Conservation (phyloP, 2,329 filamentous ascomycete genomes). For the Fusarium pilosicola region DNA sequence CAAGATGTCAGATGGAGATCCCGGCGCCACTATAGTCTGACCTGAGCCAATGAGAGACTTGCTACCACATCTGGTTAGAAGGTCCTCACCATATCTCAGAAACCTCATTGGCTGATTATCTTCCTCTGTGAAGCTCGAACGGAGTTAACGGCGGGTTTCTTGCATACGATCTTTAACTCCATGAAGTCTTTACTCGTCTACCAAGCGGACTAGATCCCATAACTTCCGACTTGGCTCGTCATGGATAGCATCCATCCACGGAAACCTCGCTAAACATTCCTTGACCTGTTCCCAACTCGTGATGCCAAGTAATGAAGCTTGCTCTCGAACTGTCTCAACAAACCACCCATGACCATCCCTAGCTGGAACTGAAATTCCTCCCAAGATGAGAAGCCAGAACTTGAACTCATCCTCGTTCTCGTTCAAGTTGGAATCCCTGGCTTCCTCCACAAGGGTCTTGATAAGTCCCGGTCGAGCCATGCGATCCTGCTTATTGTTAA, state of each 20-base stretch:
- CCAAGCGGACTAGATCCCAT: not conserved
- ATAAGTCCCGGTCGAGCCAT: not conserved
- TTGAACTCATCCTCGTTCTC: not conserved
- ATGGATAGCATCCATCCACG: slow-evolving; percentile 1
- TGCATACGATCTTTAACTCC: not conserved
- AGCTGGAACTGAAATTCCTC: not conserved
- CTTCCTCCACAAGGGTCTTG: not conserved
- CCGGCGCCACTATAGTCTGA: not conserved
- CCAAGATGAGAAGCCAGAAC: not conserved
- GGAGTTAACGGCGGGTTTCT: slow-evolving; percentile 7
- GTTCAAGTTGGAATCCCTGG: accelerated
- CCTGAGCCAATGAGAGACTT: slow-evolving; percentile 8
- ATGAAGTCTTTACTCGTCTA: not conserved
- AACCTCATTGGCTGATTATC: not conserved
- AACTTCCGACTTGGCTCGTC: not conserved
- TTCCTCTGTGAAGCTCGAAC: not conserved
- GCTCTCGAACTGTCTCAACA: not conserved
- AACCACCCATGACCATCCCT: not conserved
- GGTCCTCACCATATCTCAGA: not conserved
- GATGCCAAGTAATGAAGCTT: not conserved
- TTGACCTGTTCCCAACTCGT: not conserved
- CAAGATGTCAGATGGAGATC: not conserved
- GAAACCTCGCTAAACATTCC: not conserved
- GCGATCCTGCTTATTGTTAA: not conserved
- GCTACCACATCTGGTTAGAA: not conserved